Evolutionary conservation across 31 red algal species (phyloP).

Genomic region (Porphyra umbilicalis): DNA sequence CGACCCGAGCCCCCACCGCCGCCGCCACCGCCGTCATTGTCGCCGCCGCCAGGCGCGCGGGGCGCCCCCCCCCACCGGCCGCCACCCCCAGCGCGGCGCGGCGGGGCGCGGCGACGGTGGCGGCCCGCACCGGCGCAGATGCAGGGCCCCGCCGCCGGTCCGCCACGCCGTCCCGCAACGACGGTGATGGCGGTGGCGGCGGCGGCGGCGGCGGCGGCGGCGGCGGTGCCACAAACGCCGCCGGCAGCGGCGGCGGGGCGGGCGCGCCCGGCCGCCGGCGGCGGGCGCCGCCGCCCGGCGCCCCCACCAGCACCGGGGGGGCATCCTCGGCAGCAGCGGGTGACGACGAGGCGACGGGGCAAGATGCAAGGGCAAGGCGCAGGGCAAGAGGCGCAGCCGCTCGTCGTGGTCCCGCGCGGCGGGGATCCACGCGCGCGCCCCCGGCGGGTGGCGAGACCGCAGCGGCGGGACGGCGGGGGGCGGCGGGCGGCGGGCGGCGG

Average conservation of each 20-base stretch:
- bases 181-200: background rate
- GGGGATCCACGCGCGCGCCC: too few relatives aligned
- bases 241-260: background rate
- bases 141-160: too few relatives aligned
- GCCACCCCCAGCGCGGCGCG: background rate
- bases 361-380: too few relatives aligned
- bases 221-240: background rate
- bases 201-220: too few relatives aligned
- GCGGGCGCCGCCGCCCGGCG: background rate
- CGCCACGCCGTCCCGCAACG: too few relatives aligned
- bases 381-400: too few relatives aligned
- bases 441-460: too few relatives aligned
- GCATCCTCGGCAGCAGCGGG: background rate
- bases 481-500: too few relatives aligned
- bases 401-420: too few relatives aligned
- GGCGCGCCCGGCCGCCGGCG: background rate
- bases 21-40: background rate
- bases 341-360: too few relatives aligned
- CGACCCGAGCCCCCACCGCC: background rate
- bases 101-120: background rate
- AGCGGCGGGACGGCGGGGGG: too few relatives aligned
- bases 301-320: background rate
- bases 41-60: too few relatives aligned
- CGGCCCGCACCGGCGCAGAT: background rate
- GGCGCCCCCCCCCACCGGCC: background rate